phyloP scores from a whole-genome alignment of 768 basidiomycete genomes.

The Kwoniella mangroviensis region DNA sequence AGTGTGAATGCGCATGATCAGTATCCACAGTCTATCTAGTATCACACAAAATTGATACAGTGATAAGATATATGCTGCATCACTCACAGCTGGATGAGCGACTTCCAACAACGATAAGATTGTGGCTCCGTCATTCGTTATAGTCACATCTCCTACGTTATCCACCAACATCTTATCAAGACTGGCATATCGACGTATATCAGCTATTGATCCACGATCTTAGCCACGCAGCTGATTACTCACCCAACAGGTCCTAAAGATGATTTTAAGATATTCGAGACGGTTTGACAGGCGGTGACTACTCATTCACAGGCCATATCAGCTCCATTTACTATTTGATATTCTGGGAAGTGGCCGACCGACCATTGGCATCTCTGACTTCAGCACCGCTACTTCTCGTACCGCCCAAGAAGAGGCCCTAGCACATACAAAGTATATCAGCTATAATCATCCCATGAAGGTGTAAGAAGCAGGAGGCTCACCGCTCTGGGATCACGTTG shows the following conservation, averaged over 20 bases:
- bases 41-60: neutral
- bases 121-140: constrained; percentile 99
- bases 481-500: constrained; percentile 58
- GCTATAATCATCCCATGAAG: neutral
- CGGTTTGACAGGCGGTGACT: constrained; percentile 94
- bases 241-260: constrained; percentile 92
- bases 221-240: constrained; percentile 63
- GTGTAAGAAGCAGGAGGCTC: constrained; percentile 14
- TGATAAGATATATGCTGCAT: neutral
- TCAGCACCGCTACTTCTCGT: constrained; percentile 93
- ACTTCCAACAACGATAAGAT: constrained; percentile 91
- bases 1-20: neutral
- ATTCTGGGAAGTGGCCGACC: constrained; percentile 36
- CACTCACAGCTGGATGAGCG: constrained; percentile 86
- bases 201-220: neutral
- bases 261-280: constrained; percentile 96
- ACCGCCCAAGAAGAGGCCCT: constrained; percentile 88
- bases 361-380: constrained; percentile 95
- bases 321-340: constrained; percentile 1
- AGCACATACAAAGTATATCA: constrained; percentile 15
- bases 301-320: constrained; percentile 18
- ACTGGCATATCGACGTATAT: constrained; percentile 23
- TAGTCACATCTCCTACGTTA: constrained; percentile 98
- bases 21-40: too few species aligned
- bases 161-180: constrained; percentile 78